A percentile compares a stretch with the other conserved stretches of the same genome.
Conservation (phyloP, 208 protist genomes). For the Acanthamoeba healyi region DNA sequence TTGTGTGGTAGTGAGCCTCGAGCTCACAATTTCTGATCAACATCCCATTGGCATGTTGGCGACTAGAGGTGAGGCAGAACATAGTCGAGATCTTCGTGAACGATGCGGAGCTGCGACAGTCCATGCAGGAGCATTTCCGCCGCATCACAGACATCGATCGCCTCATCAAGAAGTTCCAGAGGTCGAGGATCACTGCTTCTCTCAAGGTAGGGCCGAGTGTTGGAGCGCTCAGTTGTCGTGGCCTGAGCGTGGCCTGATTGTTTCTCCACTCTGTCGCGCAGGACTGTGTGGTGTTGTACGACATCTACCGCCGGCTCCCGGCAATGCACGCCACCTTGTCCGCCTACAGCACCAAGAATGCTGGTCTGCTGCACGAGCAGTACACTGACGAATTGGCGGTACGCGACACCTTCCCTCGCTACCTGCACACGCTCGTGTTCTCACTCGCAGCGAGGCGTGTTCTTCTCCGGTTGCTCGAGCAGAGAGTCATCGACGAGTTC, state of each 20-base stretch:
- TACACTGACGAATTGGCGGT: conserved; percentile 63
- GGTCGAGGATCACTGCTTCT: conserved; percentile 66
- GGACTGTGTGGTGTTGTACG: conserved; percentile 83
- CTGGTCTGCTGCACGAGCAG: conserved; percentile 42
- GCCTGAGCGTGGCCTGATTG: background rate
- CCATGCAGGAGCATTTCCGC: conserved; percentile 92
- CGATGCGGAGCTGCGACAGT: conserved; percentile 92
- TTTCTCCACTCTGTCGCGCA: conserved; percentile 43
- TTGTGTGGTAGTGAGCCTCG: no score
- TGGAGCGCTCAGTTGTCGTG: background rate
- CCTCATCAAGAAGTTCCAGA: conserved; percentile 94
- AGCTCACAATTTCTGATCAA: no score
- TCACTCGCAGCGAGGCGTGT: no score
- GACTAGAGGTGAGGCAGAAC: conserved; percentile 91
- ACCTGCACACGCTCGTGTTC: no score
- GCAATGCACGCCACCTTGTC: conserved; percentile 61
- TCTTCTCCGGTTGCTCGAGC: no score
- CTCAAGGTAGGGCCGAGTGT: conserved; percentile 73
- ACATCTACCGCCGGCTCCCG: conserved; percentile 72
- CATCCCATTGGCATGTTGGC: no score
- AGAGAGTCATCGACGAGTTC: conserved; percentile 76
- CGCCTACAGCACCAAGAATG: conserved; percentile 54
- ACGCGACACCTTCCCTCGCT: background rate
- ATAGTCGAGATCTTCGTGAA: conserved; percentile 96
- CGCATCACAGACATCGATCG: conserved; percentile 95